These are phyloP conservation scores for Byssoonygena ceratinophila DNA, from an alignment of 2,329 filamentous ascomycete genomes.

Conservation along the genomic window DNA sequence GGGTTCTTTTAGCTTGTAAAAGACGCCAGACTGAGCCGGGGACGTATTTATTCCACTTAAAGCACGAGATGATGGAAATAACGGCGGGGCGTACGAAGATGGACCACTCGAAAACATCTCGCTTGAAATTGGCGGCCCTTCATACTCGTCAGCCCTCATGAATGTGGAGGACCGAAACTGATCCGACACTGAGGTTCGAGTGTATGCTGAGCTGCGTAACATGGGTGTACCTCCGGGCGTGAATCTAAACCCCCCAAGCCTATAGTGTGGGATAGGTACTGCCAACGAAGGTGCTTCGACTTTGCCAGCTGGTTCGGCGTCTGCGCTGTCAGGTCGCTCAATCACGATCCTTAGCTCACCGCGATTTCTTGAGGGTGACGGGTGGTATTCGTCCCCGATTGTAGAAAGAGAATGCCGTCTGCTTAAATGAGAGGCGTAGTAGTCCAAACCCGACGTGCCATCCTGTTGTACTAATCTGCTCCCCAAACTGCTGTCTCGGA, in stretches of 20 bases:
- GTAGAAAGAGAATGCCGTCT: constrained; percentile 70
- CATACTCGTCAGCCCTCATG: constrained; percentile 31
- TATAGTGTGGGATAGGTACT: constrained; percentile 72
- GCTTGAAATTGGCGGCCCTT: constrained; percentile 18
- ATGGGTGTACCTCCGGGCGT: constrained; percentile 64
- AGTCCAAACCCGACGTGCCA: constrained; percentile 20
- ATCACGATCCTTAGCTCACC: constrained; percentile 73
- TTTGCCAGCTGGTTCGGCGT: constrained; percentile 55
- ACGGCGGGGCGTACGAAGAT: constrained; percentile 29
- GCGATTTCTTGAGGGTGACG: constrained; percentile 35
- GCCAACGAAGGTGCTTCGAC: constrained; percentile 51
- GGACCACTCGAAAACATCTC: constrained; percentile 15
- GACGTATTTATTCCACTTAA: constrained; percentile 26
- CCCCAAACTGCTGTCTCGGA: constrained; percentile 21
- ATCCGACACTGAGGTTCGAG: constrained; percentile 54
- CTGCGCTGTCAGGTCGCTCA: constrained; percentile 55
- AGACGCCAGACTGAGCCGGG: constrained; percentile 32
- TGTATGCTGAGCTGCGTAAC: constrained; percentile 69
- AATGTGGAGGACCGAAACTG: constrained; percentile 56
- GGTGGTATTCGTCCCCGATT: constrained; percentile 50
- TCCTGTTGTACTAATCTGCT: constrained; percentile 21
- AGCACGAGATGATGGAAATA: constrained; percentile 27
- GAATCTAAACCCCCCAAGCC: constrained; percentile 71
- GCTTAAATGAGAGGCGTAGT: constrained; percentile 9
- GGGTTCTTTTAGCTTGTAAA: constrained; percentile 50